Evolutionary conservation across 805 yeast genomes (phyloP).

Genomic region (Sugiyamaella smithiae): DNA sequence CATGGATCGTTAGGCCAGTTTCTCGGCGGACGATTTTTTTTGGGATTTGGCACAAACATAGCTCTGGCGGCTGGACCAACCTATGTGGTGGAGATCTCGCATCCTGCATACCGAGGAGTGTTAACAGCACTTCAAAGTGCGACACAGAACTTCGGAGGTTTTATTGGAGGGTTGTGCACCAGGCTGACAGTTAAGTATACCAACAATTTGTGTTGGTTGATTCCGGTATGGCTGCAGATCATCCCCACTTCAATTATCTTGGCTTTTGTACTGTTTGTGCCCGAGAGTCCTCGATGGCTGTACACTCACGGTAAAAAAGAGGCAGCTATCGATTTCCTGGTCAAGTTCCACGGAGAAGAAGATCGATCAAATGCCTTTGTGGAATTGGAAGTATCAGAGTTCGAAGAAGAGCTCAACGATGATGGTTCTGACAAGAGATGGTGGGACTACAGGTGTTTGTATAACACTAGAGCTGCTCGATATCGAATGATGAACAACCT

Average conservation of each 20-base stretch:
- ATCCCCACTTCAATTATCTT: slow-evolving; percentile 12
- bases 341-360: slow-evolving; percentile 17
- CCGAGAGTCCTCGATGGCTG: slow-evolving; percentile 22
- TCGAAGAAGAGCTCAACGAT: slow-evolving; percentile 10
- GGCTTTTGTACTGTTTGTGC: slow-evolving; percentile 8
- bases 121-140: slow-evolving; percentile 14
- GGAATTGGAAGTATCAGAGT: slow-evolving; percentile 12
- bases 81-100: slow-evolving; percentile 19
- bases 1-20: slow-evolving; percentile 5
- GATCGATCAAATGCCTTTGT: slow-evolving; percentile 13
- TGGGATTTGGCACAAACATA: slow-evolving; percentile 18
- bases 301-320: slow-evolving; percentile 16
- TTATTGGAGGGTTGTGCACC: slow-evolving; percentile 10
- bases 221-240: slow-evolving; percentile 15
- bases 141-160: slow-evolving; percentile 15
- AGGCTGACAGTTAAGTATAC: neutral
- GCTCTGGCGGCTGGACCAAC: slow-evolving; percentile 18
- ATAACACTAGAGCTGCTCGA: slow-evolving; percentile 14
- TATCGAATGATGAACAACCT: slow-evolving; percentile 13
- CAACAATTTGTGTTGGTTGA: slow-evolving; percentile 10
- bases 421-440: slow-evolving; percentile 16
- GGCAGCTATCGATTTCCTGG: slow-evolving; percentile 11
- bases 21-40: slow-evolving; percentile 18
- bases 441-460: slow-evolving; percentile 18
- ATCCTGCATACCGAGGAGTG: slow-evolving; percentile 20